These are phyloP conservation scores for Pterula multifida DNA, from an alignment of 1,284 basidiomycete species.

Conservation along the genomic window DNA sequence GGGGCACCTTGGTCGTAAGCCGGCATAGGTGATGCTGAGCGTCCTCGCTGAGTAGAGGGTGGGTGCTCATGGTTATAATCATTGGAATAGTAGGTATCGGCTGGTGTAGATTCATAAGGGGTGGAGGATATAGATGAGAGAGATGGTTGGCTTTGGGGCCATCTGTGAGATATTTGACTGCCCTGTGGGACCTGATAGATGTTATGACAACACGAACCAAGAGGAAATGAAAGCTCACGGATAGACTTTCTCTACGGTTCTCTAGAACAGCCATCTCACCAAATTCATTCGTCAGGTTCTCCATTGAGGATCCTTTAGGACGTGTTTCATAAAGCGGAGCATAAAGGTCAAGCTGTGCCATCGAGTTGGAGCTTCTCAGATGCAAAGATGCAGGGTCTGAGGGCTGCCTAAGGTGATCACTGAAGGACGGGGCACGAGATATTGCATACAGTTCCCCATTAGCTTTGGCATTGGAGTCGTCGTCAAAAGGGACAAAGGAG, in stretches of 20 bases:
- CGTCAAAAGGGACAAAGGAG: conserved; percentile 50
- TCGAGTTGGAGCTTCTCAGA: conserved; percentile 44
- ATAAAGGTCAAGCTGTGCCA: conserved; percentile 57
- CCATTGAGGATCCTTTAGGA: conserved; percentile 27
- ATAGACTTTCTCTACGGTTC: conserved; percentile 45
- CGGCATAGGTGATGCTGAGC: conserved; percentile 5
- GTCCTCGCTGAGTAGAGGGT: conserved; percentile 47
- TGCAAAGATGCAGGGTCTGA: conserved; percentile 45
- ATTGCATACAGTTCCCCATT: conserved; percentile 19
- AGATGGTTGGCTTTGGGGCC: neutral
- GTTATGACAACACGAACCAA: conserved; percentile 1
- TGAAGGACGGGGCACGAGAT: conserved; percentile 23
- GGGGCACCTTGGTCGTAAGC: conserved; percentile 3
- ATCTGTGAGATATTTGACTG: neutral
- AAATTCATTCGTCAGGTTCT: conserved; percentile 49
- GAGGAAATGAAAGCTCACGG: conserved; percentile 32
- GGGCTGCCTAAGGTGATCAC: conserved; percentile 27
- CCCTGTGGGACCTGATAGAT: neutral
- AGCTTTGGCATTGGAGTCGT: conserved; percentile 18
- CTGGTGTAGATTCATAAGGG: conserved; percentile 14
- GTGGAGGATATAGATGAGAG: conserved; percentile 16
- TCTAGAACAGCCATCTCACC: conserved; percentile 50
- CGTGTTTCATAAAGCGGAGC: conserved; percentile 53
- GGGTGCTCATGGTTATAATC: conserved; percentile 11
- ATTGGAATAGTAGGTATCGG: neutral